These are phyloP conservation scores for Talaromyces atroroseus DNA, from an alignment of 2,329 filamentous ascomycete genomes.

Conservation along the genomic window DNA sequence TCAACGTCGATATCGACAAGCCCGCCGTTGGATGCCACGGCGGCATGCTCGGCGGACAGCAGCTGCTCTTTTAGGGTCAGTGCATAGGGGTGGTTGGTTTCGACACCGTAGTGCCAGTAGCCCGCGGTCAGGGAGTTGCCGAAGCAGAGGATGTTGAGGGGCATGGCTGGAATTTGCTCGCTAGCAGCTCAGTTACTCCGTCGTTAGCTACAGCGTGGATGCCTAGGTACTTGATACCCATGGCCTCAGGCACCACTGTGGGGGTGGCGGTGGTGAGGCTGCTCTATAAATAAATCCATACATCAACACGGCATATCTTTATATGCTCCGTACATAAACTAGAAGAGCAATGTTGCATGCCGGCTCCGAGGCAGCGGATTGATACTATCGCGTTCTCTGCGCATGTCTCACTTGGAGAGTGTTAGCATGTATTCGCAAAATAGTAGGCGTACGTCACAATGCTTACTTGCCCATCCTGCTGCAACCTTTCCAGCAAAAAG, in stretches of 20 bases:
- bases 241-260: not conserved
- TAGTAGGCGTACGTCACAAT: not conserved
- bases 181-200: too few relatives aligned
- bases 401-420: not conserved
- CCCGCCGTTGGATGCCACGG: slow-evolving; percentile 16
- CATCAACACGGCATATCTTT: not conserved
- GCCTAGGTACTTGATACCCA: not conserved
- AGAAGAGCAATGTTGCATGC: not conserved
- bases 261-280: not conserved
- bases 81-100: slow-evolving; percentile 50
- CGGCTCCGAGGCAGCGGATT: not conserved
- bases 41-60: slow-evolving; percentile 27
- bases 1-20: slow-evolving; percentile 42
- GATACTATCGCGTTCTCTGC: not conserved
- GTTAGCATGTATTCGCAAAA: not conserved
- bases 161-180: not conserved
- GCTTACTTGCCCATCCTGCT: not conserved
- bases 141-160: slow-evolving; percentile 52
- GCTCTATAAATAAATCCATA: not conserved
- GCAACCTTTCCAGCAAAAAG: not conserved
- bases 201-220: not conserved
- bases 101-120: slow-evolving; percentile 40
- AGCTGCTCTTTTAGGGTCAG: slow-evolving; percentile 43
- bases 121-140: slow-evolving; percentile 61
- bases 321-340: not conserved